Conservation (phyloP, 2,329 filamentous ascomycete genomes). For the Cladosporium cucumerinum region DNA sequence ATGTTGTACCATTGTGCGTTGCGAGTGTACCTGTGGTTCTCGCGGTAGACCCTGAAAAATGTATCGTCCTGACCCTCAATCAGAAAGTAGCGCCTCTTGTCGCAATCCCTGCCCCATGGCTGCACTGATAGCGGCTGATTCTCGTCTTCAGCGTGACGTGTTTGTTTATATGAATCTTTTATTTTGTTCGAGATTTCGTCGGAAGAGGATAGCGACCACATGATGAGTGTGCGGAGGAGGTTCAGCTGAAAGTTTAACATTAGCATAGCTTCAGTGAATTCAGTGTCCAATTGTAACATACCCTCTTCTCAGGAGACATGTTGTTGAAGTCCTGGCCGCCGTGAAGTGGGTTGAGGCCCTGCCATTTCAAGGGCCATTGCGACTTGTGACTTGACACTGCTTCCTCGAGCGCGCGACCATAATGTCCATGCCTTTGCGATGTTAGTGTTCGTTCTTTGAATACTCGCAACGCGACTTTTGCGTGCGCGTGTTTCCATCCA, state of each 20-base stretch:
- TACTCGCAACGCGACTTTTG: background rate
- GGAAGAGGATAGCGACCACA: slow-evolving; percentile 88
- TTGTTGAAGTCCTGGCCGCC: slow-evolving; percentile 76
- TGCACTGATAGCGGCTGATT: slow-evolving; percentile 90
- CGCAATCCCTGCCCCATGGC: slow-evolving; percentile 83
- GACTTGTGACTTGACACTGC: slow-evolving; percentile 77
- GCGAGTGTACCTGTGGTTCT: slow-evolving; percentile 76
- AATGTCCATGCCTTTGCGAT: slow-evolving; percentile 74
- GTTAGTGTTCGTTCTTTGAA: background rate
- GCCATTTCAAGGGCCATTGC: slow-evolving; percentile 87
- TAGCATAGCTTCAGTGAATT: slow-evolving; percentile 4
- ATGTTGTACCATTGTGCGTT: slow-evolving; percentile 84
- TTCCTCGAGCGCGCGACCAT: slow-evolving; percentile 89
- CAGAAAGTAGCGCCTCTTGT: slow-evolving; percentile 89
- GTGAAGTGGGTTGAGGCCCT: slow-evolving; percentile 75
- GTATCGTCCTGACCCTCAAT: slow-evolving; percentile 94
- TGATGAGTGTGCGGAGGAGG: slow-evolving; percentile 74
- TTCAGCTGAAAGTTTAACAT: slow-evolving; percentile 59
- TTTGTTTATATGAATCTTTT: slow-evolving; percentile 83
- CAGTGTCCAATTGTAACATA: slow-evolving; percentile 44
- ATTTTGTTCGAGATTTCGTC: slow-evolving; percentile 78
- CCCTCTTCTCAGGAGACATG: slow-evolving; percentile 77
- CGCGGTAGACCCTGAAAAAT: slow-evolving; percentile 86
- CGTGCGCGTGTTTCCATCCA: background rate
- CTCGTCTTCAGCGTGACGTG: slow-evolving; percentile 69